These are phyloP conservation scores for Neurospora sp. DNA, from an alignment of 495 filamentous ascomycete species.

Conservation along the genomic window DNA sequence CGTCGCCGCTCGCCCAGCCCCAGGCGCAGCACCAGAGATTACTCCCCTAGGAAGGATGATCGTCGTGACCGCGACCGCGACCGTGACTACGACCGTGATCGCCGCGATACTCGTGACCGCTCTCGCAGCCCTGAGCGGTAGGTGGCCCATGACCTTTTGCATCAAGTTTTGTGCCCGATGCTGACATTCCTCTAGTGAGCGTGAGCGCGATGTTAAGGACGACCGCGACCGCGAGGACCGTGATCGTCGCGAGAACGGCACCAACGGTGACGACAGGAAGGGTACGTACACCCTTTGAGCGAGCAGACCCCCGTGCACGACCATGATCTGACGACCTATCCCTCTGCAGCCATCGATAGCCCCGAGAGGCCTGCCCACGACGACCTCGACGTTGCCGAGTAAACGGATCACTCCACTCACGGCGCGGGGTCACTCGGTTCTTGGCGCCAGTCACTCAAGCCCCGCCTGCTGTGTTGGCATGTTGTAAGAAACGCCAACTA, in stretches of 20 bases:
- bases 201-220: constrained; percentile 42
- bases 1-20: constrained; percentile 80
- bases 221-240: constrained; percentile 49
- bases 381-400: constrained; percentile 96
- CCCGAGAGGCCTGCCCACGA: constrained; percentile 74
- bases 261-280: constrained; percentile 81
- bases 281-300: constrained; percentile 42
- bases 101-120: constrained; percentile 60
- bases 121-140: constrained; percentile 66
- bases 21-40: constrained; percentile 67
- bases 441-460: neutral
- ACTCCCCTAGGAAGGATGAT: constrained; percentile 86
- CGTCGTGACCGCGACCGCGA: constrained; percentile 76
- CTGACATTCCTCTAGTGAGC: constrained; percentile 27
- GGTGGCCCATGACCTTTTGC: constrained; percentile 24
- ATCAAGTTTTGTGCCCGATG: neutral
- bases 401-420: constrained; percentile 15
- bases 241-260: constrained; percentile 53
- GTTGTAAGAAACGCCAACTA: neutral
- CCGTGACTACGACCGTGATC: constrained; percentile 67
- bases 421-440: neutral
- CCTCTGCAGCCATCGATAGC: constrained; percentile 51
- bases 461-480: neutral
- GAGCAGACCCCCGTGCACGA: constrained; percentile 1
- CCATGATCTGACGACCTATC: constrained; percentile 9